Evolutionary conservation across 176 grass and related monocot species (phyloP).

Genomic region (Rhynchospora pubera): DNA sequence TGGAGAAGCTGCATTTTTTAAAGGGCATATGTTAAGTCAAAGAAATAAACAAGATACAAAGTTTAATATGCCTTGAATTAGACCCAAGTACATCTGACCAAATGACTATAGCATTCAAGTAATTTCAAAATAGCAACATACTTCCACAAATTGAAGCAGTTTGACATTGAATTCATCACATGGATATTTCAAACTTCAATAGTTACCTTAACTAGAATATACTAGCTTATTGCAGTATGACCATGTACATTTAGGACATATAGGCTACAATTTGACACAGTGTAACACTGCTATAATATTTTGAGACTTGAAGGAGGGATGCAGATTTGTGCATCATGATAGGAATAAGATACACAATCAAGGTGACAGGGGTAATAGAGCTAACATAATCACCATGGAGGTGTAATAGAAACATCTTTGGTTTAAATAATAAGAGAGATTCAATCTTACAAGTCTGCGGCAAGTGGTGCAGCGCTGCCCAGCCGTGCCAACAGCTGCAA

Average conservation of each 20-base stretch:
- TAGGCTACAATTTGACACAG: neutral
- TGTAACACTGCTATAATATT: neutral
- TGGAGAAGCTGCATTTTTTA: conserved; percentile 66
- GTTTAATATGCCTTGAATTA: neutral
- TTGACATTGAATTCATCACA: conserved; percentile 4
- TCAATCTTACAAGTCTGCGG: conserved; percentile 71
- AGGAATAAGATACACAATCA: neutral
- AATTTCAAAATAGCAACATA: neutral
- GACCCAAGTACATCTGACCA: neutral
- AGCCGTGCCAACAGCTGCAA: conserved; percentile 97
- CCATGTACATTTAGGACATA: neutral
- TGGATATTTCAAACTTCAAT: neutral
- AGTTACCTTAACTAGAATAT: neutral
- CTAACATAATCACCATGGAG: neutral
- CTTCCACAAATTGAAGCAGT: conserved; percentile 14
- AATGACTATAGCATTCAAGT: neutral
- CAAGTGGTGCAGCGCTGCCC: conserved; percentile 97
- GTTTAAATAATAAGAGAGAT: neutral
- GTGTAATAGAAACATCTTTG: neutral
- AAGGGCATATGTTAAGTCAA: neutral
- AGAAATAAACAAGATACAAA: neutral
- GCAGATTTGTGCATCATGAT: neutral
- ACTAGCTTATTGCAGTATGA: neutral
- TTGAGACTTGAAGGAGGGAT: neutral
- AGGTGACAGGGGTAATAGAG: neutral